Conservation (phyloP, 371 early-diverging fungal species). For the Mucor ambiguus region DNA sequence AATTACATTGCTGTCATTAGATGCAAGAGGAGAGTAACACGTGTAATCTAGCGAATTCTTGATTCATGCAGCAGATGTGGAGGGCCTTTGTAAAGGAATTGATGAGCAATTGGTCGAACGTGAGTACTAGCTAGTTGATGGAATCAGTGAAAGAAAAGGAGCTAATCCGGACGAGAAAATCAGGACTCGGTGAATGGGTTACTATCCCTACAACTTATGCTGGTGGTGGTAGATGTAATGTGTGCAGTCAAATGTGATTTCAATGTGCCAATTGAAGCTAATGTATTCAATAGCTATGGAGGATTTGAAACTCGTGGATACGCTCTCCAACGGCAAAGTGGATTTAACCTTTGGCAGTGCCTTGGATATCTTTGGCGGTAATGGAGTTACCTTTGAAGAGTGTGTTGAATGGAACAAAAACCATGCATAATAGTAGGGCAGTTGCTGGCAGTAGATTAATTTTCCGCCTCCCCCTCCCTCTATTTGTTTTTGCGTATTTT, state of each 20-base stretch:
- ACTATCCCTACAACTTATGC: constrained; percentile 95
- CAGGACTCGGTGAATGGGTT: constrained; percentile 83
- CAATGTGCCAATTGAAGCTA: neutral
- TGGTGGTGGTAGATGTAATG: constrained; percentile 85
- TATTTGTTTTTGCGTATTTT: neutral
- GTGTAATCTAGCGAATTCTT: constrained; percentile 78
- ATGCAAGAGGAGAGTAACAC: neutral
- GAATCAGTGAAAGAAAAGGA: neutral
- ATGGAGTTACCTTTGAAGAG: constrained; percentile 78
- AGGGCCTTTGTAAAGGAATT: constrained; percentile 94
- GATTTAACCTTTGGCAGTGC: constrained; percentile 96
- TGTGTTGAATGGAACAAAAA: constrained; percentile 77
- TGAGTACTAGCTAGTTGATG: constrained; percentile 5
- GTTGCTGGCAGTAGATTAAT: constrained; percentile 7
- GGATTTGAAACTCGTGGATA: constrained; percentile 82
- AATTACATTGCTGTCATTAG: neutral
- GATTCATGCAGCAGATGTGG: constrained; percentile 97
- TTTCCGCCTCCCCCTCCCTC: constrained; percentile 17
- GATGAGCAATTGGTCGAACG: constrained; percentile 84
- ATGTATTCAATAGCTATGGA: constrained; percentile 48
- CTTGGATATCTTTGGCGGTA: constrained; percentile 97
- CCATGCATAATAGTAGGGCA: constrained; percentile 18
- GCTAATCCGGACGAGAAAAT: neutral
- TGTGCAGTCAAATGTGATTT: neutral
- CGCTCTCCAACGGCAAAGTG: constrained; percentile 81